Evolutionary conservation across 1,284 basidiomycete genomes (phyloP).

Genomic region (Leccinum glutinopallens): DNA sequence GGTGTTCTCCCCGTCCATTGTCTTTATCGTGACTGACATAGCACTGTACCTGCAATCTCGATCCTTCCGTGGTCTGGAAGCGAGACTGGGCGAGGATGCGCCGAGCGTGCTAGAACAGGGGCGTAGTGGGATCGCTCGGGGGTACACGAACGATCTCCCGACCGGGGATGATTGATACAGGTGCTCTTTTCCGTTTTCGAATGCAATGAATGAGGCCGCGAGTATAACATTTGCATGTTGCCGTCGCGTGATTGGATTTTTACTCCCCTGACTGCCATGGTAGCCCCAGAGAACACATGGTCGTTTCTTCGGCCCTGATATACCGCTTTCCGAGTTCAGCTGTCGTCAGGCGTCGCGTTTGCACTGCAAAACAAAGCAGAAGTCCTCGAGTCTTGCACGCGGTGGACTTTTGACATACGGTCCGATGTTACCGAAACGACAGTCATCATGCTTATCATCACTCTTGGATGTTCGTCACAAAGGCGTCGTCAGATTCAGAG

Average conservation of each 20-base stretch:
- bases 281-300: neutral
- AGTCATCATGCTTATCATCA: neutral
- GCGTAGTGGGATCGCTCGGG: conserved; percentile 85
- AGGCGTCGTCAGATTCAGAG: neutral
- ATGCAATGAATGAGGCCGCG: neutral
- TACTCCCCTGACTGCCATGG: neutral
- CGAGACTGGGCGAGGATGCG: conserved; percentile 75
- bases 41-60: conserved; percentile 71
- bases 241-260: neutral
- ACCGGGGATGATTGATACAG: neutral
- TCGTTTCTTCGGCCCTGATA: neutral
- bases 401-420: neutral
- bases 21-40: conserved; percentile 32
- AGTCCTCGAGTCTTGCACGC: neutral
- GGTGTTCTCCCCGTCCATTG: neutral
- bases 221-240: neutral
- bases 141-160: conserved; percentile 67
- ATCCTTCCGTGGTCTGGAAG: conserved; percentile 85
- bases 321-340: conserved; percentile 1
- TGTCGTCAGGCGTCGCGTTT: neutral
- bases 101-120: conserved; percentile 88
- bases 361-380: neutral
- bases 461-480: conserved; percentile 1
- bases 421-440: neutral
- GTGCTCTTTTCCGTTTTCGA: neutral